A percentile compares a stretch with the other conserved stretches of the same genome.
phyloP scores from a whole-genome alignment of 2,329 filamentous ascomycete genomes.

The Seiridium cupressi region DNA sequence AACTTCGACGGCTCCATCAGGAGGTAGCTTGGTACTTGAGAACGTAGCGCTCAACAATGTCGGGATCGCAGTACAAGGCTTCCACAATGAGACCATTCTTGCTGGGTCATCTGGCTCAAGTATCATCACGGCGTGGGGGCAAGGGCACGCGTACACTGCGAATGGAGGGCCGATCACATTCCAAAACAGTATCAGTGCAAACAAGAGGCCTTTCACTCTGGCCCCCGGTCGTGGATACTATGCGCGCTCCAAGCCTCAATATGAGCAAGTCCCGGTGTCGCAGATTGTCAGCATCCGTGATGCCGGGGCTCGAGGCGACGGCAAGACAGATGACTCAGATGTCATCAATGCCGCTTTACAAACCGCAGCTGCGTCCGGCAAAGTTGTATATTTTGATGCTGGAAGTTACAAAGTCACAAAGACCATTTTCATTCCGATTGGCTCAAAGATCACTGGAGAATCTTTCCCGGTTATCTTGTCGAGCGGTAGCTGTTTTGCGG shows the following conservation, averaged over 20 bases:
- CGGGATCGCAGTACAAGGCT: slow-evolving; percentile 39
- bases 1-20: slow-evolving; percentile 31
- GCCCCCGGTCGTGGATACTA: slow-evolving; percentile 58
- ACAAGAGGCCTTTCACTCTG: slow-evolving; percentile 53
- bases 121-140: slow-evolving; percentile 55
- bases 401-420: slow-evolving; percentile 59
- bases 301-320: slow-evolving; percentile 70
- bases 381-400: slow-evolving; percentile 59
- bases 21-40: slow-evolving; percentile 45
- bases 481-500: slow-evolving; percentile 45
- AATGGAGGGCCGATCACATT: slow-evolving; percentile 38
- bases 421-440: slow-evolving; percentile 49
- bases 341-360: slow-evolving; percentile 66
- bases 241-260: slow-evolving; percentile 75
- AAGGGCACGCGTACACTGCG: slow-evolving; percentile 66
- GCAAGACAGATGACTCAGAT: slow-evolving; percentile 70
- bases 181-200: slow-evolving; percentile 43
- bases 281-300: slow-evolving; percentile 69
- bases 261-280: slow-evolving; percentile 55
- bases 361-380: slow-evolving; percentile 46
- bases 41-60: slow-evolving; percentile 44
- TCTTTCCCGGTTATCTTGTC: slow-evolving; percentile 52
- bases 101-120: slow-evolving; percentile 47
- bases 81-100: slow-evolving; percentile 50
- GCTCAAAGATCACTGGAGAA: slow-evolving; percentile 58